These are phyloP conservation scores for Graphilbum sp. DNA, from an alignment of 2,329 filamentous ascomycete genomes.

Conservation along the genomic window DNA sequence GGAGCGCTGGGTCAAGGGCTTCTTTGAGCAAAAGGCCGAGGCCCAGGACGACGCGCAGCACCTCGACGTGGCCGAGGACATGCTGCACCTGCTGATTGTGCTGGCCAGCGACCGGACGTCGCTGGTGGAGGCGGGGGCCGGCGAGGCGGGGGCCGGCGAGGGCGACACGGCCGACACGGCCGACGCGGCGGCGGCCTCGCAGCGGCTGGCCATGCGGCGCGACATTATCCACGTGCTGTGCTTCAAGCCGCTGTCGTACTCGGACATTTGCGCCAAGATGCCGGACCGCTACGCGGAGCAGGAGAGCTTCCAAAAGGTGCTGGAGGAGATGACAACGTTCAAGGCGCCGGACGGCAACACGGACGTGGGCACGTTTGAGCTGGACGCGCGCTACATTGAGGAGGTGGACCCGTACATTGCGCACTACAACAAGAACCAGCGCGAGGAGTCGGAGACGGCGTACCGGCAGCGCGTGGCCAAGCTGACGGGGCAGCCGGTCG, in stretches of 20 bases:
- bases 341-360: constrained; percentile 80
- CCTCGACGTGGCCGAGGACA: constrained; percentile 86
- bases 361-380: constrained; percentile 85
- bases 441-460: constrained; percentile 82
- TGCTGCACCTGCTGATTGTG: constrained; percentile 84
- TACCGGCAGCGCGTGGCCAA: constrained; percentile 80
- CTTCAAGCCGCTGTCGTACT: constrained; percentile 91
- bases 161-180: too few species aligned
- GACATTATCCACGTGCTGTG: constrained; percentile 90
- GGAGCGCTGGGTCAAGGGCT: constrained; percentile 69
- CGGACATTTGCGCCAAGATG: constrained; percentile 71
- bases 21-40: constrained; percentile 55
- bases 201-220: constrained; percentile 58
- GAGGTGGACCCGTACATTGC: constrained; percentile 90
- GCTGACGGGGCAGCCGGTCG: constrained; percentile 61
- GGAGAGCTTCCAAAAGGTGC: constrained; percentile 69
- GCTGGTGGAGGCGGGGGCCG: constrained; percentile 46
- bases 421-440: constrained; percentile 92
- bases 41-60: constrained; percentile 78
- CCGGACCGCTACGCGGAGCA: constrained; percentile 82
- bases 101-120: constrained; percentile 77
- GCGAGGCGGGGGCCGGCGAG: constrained; percentile 39
- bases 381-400: constrained; percentile 73
- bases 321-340: constrained; percentile 79
- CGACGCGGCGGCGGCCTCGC: too few species aligned